Percentiles rank a stretch among this genome's conserved stretches.
Conservation (phyloP, 148 eudicot genomes). For the Pharnaceum exiguum region DNA sequence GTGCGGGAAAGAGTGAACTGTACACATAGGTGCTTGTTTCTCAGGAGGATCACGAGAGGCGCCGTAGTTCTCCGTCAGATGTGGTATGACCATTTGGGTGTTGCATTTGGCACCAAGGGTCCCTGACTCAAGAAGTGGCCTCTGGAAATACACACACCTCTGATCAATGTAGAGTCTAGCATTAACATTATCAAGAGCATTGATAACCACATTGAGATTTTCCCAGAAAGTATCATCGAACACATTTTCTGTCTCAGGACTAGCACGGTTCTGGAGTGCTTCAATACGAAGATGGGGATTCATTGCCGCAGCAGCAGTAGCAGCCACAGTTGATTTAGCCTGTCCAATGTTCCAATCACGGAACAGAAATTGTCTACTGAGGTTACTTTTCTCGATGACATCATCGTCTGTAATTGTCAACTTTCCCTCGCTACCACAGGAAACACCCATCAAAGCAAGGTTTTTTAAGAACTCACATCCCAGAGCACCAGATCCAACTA, state of each 20-base stretch:
- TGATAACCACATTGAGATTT: slow-evolving; percentile 51
- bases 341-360: slow-evolving; percentile 84
- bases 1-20: slow-evolving; percentile 77
- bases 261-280: slow-evolving; percentile 76
- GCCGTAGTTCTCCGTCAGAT: slow-evolving; percentile 72
- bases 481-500: slow-evolving; percentile 77
- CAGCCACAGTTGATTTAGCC: slow-evolving; percentile 78
- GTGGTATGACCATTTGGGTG: slow-evolving; percentile 82
- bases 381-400: slow-evolving; percentile 78
- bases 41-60: slow-evolving; percentile 84
- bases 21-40: slow-evolving; percentile 83
- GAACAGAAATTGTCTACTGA: slow-evolving; percentile 75
- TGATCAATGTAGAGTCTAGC: slow-evolving; percentile 79
- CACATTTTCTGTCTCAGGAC: slow-evolving; percentile 70
- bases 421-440: slow-evolving; percentile 59
- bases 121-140: slow-evolving; percentile 70
- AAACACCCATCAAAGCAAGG: slow-evolving; percentile 71
- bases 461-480: slow-evolving; percentile 77
- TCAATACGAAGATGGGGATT: slow-evolving; percentile 48
- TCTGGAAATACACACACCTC: slow-evolving; percentile 69
- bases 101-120: slow-evolving; percentile 78
- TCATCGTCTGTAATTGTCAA: slow-evolving; percentile 75
- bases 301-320: slow-evolving; percentile 58
- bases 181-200: slow-evolving; percentile 71
- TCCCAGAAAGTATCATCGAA: slow-evolving; percentile 75